Evolutionary conservation across 1,284 basidiomycete genomes (phyloP), one percentile per base, ranked within the genome.

Genomic region (Cystobasidium sp.): DNA sequence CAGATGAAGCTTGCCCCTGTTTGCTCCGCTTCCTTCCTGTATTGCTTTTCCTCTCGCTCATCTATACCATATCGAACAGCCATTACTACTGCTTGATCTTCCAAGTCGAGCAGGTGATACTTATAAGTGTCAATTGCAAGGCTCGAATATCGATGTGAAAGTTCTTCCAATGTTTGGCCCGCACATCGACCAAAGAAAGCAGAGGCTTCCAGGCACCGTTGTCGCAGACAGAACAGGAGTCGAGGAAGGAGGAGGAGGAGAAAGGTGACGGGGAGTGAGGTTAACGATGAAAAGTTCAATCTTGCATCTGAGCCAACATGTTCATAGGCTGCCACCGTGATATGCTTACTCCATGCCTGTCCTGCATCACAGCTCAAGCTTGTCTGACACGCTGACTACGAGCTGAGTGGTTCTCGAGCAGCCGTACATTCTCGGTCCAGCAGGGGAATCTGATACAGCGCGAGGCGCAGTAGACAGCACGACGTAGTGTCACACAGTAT

Each of bases 201-300:
- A n/a, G n/a, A 56, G 20, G 55, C 55, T 41, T 31, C 31, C 56
- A 24, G 53, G 22, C n/a, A 24, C 24, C 6, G 44, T 6, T 31
- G 31, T 31, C 31, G 31, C 31, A 31, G 31, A 31, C 31, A 18
- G 22, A 22, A 63, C 61, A 63, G 61, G 61, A 24, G 61, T 20
- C 61, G 61, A 63, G 44, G 59, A 2, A 31, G 31, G 22, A 24
- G 20, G 22, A 20, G 53, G 53, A 47, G 18, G 59, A 44, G 61
- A 22, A 10, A 44, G 14, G 47, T 14, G 12, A 49, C 12, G 20
- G n/a, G n/a, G 43, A 47, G 44, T 49, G 47, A 51, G 6, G 44
- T 24, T 18, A 44, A 22, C 6, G 44, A 8, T 12, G 24, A 22
- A 37, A 31, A 31, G 31, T 31, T 31, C 31, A 31, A 31, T 1